Base-by-base conservation (phyloP, 208 protist genomes). In the Vickermania spadyakhi region DNA sequence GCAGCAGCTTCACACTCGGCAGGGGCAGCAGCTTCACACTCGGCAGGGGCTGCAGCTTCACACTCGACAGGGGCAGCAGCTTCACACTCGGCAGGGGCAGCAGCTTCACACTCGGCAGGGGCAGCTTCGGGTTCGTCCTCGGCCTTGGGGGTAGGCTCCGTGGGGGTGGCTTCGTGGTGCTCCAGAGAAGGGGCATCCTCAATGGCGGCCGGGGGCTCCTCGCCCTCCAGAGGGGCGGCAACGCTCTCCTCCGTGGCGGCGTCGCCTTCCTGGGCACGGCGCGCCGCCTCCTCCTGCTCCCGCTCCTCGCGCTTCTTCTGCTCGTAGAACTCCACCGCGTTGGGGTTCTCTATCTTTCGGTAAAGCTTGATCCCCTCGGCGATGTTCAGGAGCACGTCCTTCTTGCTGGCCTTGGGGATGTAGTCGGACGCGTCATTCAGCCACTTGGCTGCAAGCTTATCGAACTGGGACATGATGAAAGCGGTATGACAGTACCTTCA, bases 381-480 rank as follows among this genome's bases (percentile, higher is more conserved):
- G 23, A 89, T 77, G 29, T 68, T 73, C 22, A 64, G 61, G 45
- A 88, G 60, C 1, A 92, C 77, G 23, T 68, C 30, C 31, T 70
- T 55, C 27, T 82, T 77, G 2, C 49, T 68, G n/a, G 64, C 54
- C n/a, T 60, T 62, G 2, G 74, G 28, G 23, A 84, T 42, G 1
- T 4, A 41, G 31, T 60, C 65, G 23, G 61, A 63, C 18, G 75
- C 58, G 25, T 56, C 56, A 52, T 58, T 72, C 41, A 89, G 30
- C 78, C 82, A 80, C 50, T 81, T 28, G 2, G 68, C 71, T 0
- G 86, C 78, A 26, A 72, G 53, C 55, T 87, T 86, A 67, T 88
- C 84, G 62, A 92, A 88, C 11, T 59, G 27, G n/a, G 84, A 92
- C 84, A 92, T 88, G 28, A 63, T 3, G 13, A 18, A 11, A 18